Evolutionary conservation across 495 filamentous ascomycete genomes (phyloP).

Genomic region (Neurospora sp.): DNA sequence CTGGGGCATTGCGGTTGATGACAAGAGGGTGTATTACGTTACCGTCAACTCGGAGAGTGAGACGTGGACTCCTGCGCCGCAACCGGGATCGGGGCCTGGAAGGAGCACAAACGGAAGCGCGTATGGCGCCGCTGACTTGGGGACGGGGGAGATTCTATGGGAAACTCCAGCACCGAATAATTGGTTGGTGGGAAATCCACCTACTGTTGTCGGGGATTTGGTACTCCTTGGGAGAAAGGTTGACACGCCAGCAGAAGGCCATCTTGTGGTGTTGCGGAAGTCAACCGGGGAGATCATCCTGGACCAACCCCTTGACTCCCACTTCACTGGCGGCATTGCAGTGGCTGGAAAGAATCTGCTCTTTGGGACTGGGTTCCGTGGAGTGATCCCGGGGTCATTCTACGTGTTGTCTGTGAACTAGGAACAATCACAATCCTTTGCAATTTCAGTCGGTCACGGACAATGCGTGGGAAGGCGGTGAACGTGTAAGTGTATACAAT

Average conservation of each 20-base stretch:
- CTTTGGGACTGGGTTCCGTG: constrained; percentile 5
- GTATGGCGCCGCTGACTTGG: constrained; percentile 22
- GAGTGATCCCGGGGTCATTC: not conserved
- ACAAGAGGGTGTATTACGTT: constrained; percentile 25
- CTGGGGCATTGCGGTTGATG: constrained; percentile 32
- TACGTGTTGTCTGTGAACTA: constrained; percentile 1
- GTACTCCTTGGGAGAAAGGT: not conserved
- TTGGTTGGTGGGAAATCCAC: not conserved
- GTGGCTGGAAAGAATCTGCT: constrained; percentile 4
- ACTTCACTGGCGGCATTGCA: not conserved
- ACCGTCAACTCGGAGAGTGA: constrained; percentile 14
- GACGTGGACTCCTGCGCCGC: constrained; percentile 12
- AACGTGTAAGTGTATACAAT: not conserved
- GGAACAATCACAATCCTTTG: no score
- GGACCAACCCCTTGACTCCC: not conserved
- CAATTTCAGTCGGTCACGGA: no score
- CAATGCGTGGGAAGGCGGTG: not conserved
- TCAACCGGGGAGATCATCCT: not conserved
- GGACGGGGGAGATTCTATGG: constrained; percentile 10
- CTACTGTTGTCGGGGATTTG: constrained; percentile 3
- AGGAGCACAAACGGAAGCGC: constrained; percentile 16
- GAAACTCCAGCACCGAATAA: not conserved
- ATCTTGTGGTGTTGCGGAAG: constrained; percentile 1
- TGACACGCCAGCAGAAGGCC: not conserved
- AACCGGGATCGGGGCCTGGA: not conserved